Base-by-base conservation (phyloP, 2,329 filamentous ascomycete species). In the Sclerotinia trifoliorum region DNA sequence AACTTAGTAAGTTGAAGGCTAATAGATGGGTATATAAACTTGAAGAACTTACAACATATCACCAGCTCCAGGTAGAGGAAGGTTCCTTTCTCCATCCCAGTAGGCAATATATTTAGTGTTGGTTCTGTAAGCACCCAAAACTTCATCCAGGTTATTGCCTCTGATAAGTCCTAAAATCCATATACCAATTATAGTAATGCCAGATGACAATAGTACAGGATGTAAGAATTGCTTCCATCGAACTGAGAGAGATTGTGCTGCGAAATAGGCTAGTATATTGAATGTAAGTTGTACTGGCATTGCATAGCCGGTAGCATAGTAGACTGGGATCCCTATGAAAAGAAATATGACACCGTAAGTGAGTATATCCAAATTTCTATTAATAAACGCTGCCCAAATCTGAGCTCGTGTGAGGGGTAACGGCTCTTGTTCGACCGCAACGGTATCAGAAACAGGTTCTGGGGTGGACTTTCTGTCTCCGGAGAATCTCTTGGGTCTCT, bases 151-250 rank as follows among this genome's bases (percentile, higher is more conserved):
- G 13, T 70, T 74, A 17, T 81, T 76, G n/a, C 80, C 79, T 4
- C 77, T 77, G 19, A 80, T 79, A 2, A 83, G 78, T 0, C 83
- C 84, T 3, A 88, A 78, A 11, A 83, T 77, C 82, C 84, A 88
- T 68, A 88, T 78, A 1, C 79, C 77, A 0, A 88, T 76, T 11
- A 87, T 81, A 1, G 84, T 85, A 70, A 84, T 72, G 15, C 83
- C 79, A 0, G 86, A 84, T 0, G 84, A 84, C 10, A 86, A 81
- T 4, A 88, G 78, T 1, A 88, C 85, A 0, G 86, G 86, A 74
- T 89, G 86, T 3, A 88, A 78, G 71, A 85, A 83, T 54, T 82
- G 81, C 26, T 80, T 78, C 80, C 83, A 87, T 2, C 72, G 76
- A 0, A 79, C 74, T 0, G 86, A 83, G 13, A 88, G 75, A 0